Evolutionary conservation across 2,329 filamentous ascomycete genomes (phyloP).

Genomic region (Monilinia polystroma): DNA sequence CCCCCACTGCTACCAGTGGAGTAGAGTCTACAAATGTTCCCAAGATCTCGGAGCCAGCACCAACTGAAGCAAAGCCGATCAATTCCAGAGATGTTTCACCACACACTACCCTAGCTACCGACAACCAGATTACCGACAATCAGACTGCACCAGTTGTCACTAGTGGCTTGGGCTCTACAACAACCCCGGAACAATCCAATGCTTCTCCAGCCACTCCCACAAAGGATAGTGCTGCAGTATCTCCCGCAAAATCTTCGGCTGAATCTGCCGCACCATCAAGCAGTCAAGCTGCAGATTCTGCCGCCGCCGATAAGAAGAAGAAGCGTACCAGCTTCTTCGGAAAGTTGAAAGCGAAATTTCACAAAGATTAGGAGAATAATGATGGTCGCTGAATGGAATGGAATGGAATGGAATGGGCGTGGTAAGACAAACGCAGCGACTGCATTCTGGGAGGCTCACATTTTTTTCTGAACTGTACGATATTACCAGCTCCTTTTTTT

Average conservation of each 20-base stretch:
- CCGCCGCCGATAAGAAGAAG: slow-evolving; percentile 40
- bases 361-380: slow-evolving; percentile 36
- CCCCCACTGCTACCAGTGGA: slow-evolving; percentile 5
- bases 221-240: slow-evolving; percentile 28
- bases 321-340: slow-evolving; percentile 43
- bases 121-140: slow-evolving; percentile 29
- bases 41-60: neutral
- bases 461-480: slow-evolving; percentile 24
- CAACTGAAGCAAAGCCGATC: slow-evolving; percentile 3
- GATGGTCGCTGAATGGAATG: slow-evolving; percentile 10
- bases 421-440: slow-evolving; percentile 13
- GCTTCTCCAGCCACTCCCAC: slow-evolving; percentile 29
- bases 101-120: slow-evolving; percentile 28
- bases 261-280: slow-evolving; percentile 33
- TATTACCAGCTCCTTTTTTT: slow-evolving; percentile 21
- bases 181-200: slow-evolving; percentile 28
- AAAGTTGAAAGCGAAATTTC: slow-evolving; percentile 54
- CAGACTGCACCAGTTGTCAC: slow-evolving; percentile 34
- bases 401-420: slow-evolving; percentile 6
- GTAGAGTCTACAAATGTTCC: slow-evolving; percentile 3
- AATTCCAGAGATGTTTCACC: slow-evolving; percentile 37
- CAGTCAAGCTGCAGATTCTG: slow-evolving; percentile 33
- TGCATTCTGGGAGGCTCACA: slow-evolving; percentile 18
- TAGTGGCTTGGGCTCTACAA: slow-evolving; percentile 32
- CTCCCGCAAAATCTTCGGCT: slow-evolving; percentile 32